These are phyloP conservation scores for Neopestalotiopsis rosae DNA, from an alignment of 2,329 filamentous ascomycete species.

Conservation along the genomic window DNA sequence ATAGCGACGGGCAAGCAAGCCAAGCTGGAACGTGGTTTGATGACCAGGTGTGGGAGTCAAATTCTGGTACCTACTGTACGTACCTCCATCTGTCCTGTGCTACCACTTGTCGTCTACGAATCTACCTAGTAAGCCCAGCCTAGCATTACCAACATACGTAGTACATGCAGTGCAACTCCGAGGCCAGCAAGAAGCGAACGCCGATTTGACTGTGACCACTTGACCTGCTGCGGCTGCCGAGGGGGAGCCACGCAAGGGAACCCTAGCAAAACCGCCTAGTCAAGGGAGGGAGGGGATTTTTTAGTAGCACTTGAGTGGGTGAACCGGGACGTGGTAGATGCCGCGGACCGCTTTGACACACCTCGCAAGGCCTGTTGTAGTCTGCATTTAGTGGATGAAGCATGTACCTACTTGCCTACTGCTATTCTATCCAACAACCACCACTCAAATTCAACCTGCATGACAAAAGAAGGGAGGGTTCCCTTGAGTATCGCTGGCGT, in stretches of 20 bases:
- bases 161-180: neutral
- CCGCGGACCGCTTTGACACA: slow-evolving; percentile 1
- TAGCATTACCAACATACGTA: neutral
- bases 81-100: slow-evolving; percentile 17
- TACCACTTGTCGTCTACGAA: neutral
- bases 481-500: neutral
- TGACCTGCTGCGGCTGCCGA: slow-evolving; percentile 6
- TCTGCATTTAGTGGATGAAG: neutral
- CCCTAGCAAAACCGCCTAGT: neutral
- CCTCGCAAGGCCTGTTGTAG: neutral
- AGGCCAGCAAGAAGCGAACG: neutral
- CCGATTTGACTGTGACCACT: slow-evolving; percentile 5
- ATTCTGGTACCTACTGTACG: neutral
- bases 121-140: slow-evolving; percentile 16
- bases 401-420: neutral
- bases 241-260: neutral
- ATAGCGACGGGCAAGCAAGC: slow-evolving; percentile 13
- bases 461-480: slow-evolving; percentile 10
- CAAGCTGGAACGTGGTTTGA: slow-evolving; percentile 34
- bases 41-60: slow-evolving; percentile 24
- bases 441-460: neutral
- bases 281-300: neutral
- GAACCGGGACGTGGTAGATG: neutral
- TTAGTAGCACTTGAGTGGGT: neutral
- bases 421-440: neutral